Conservation (phyloP, 805 yeast genomes). For the Suhomyces sp. region DNA sequence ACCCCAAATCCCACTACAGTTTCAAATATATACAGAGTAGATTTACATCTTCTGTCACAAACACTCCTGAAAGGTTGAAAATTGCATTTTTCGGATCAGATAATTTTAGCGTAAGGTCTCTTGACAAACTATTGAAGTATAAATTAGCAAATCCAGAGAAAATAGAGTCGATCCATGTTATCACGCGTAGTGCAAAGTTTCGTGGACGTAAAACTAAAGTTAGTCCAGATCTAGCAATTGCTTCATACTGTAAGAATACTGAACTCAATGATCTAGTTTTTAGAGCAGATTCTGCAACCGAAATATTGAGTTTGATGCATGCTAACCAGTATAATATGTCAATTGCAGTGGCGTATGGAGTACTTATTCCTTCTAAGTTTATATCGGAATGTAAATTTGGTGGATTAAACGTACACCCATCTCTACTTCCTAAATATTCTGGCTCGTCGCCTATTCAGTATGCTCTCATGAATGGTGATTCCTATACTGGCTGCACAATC, state of each 20-base stretch:
- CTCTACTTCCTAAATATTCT: constrained; percentile 73
- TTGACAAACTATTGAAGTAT: constrained; percentile 36
- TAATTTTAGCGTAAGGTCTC: constrained; percentile 57
- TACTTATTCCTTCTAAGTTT: constrained; percentile 65
- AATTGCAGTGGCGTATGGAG: constrained; percentile 91
- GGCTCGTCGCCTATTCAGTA: constrained; percentile 92
- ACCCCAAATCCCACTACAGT: not conserved
- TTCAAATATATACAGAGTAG: not conserved
- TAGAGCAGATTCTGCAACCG: constrained; percentile 51
- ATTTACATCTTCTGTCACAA: not conserved
- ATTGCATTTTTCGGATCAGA: constrained; percentile 82
- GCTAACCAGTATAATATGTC: constrained; percentile 52
- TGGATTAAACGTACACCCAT: constrained; percentile 91
- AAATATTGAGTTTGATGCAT: constrained; percentile 27
- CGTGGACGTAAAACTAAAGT: constrained; percentile 56
- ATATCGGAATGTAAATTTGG: constrained; percentile 50
- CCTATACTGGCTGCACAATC: constrained; percentile 74
- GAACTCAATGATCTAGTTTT: constrained; percentile 20
- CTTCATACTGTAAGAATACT: constrained; percentile 17
- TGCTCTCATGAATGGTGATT: constrained; percentile 64
- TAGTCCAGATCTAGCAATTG: constrained; percentile 54
- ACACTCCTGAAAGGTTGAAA: constrained; percentile 5
- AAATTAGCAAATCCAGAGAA: constrained; percentile 14
- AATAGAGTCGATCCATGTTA: constrained; percentile 49
- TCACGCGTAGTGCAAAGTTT: constrained; percentile 61